A percentile compares a stretch with the other conserved stretches of the same genome.
Evolutionary conservation across 306 rosid species (phyloP).

Genomic region (Sesbania bispinosa): DNA sequence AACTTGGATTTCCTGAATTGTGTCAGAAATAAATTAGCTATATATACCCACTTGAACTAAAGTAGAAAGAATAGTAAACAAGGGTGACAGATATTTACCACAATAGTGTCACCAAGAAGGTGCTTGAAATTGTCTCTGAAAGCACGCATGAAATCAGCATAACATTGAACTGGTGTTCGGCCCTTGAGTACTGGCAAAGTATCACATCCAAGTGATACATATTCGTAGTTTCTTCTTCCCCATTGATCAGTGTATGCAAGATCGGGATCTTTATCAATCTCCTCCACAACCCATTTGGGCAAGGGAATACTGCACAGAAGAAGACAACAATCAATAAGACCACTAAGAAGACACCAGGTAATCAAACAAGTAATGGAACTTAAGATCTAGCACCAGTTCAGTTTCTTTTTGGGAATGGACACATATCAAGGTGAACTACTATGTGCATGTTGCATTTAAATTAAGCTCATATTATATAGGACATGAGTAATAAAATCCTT

Average conservation of each 20-base stretch:
- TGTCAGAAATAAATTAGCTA: too few species aligned
- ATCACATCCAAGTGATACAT: conserved; percentile 82
- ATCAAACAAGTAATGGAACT: background rate
- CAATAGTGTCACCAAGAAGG: conserved; percentile 87
- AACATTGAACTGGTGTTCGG: conserved; percentile 87
- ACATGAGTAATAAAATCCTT: too few species aligned
- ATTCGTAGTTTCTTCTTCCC: conserved; percentile 89
- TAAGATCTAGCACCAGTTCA: background rate
- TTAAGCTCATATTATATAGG: too few species aligned
- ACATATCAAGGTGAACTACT: background rate
- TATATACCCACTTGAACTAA: background rate
- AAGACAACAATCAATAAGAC: background rate
- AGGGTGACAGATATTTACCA: conserved; percentile 41
- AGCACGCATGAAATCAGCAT: conserved; percentile 88
- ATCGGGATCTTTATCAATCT: conserved; percentile 68
- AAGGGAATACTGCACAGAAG: conserved; percentile 73
- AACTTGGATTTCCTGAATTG: conserved; percentile 88
- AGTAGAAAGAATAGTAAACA: background rate
- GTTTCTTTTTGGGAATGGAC: background rate
- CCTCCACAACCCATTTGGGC: conserved; percentile 90
- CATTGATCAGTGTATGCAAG: conserved; percentile 96
- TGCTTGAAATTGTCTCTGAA: conserved; percentile 77
- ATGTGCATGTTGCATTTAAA: background rate
- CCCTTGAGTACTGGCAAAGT: conserved; percentile 88
- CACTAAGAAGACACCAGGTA: background rate